phyloP scores from a whole-genome alignment of 108 stramenopile species.

The Pseudonitzschia delicatissima region DNA sequence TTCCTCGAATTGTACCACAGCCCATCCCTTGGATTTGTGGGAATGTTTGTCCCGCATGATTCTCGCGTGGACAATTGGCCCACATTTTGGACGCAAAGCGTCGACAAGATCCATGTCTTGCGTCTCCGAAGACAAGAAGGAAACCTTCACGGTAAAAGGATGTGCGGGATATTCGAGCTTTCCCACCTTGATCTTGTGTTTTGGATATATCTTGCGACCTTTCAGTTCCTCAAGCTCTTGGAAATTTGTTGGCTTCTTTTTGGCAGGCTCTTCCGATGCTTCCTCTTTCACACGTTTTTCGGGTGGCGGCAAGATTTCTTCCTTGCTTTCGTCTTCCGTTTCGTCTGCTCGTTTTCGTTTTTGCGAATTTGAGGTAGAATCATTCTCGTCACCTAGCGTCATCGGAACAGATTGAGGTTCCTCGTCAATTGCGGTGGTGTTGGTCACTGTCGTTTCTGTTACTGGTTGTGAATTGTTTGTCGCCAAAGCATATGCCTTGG shows the following conservation, averaged over 20 bases:
- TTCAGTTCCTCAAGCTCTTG: neutral
- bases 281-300: constrained; percentile 4
- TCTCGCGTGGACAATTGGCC: constrained; percentile 75
- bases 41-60: constrained; percentile 81
- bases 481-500: constrained; percentile 4
- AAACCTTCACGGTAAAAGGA: constrained; percentile 84
- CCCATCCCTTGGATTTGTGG: constrained; percentile 76
- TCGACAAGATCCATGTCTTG: constrained; percentile 90
- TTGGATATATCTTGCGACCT: constrained; percentile 32
- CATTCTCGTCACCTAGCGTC: too few relatives aligned
- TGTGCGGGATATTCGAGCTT: constrained; percentile 84
- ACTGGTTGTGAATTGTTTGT: constrained; percentile 11
- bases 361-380: too few relatives aligned
- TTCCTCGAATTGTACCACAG: constrained; percentile 85
- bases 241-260: neutral
- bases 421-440: too few relatives aligned
- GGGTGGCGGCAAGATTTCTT: neutral
- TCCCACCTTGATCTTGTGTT: constrained; percentile 72
- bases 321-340: constrained; percentile 30
- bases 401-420: neutral
- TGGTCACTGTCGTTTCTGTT: constrained; percentile 3
- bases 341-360: constrained; percentile 22
- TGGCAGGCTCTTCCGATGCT: neutral
- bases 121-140: constrained; percentile 53
- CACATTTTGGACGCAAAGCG: constrained; percentile 59